Base-by-base conservation (phyloP, 1,139 yeast species). In the Diutina scorzettiae region DNA sequence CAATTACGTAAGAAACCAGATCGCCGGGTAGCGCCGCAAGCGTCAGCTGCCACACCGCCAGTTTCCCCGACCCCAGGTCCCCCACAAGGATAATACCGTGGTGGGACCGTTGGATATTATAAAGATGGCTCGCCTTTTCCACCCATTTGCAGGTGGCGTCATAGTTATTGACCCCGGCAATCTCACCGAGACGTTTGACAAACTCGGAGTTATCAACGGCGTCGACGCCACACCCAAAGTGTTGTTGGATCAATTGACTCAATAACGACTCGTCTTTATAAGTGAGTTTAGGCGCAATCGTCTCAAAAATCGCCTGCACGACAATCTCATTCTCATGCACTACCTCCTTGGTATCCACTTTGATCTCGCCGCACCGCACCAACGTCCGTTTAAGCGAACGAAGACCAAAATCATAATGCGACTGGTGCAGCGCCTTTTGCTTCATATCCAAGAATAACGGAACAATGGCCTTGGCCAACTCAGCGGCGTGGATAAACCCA, bases 321-420 rank as follows among this genome's bases (percentile, higher is more conserved):
- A 83, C 58, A 2, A 78, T 57, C 28, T 29, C 23, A 16, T 27
- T 16, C 37, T 49, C 50, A 3, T 16, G 17, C 3, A 40, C 31
- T n/a, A 27, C 27, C 36, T 41, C 12, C 31, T 46, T 65, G 54
- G 14, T 55, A 51, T 0, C 89, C 89, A 51, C 17, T 46, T 65
- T 69, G 3, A 76, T 54, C 14, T 55, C 51, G 0, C 91, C 89
- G 51, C 89, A 78, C 44, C 71, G 69, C 4, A 66, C 58, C 36
- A 89, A 58, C 0, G 81, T 76, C 39, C 76, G 69, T 53, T 87
- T 89, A 44, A 89, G 58, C 0, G 95, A 80, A 46, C 96, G 68
- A 36, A 89, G 63, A 0, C 97, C 96, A 67, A 91, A 91, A 53
- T 91, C 96, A 53, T 91, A 91, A 55, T 89, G 97, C 2, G 61